Evolutionary conservation across 495 filamentous ascomycete genomes (phyloP), one percentile per base, ranked within the genome.

Genomic region (Umbilicaria muhlenbergii): DNA sequence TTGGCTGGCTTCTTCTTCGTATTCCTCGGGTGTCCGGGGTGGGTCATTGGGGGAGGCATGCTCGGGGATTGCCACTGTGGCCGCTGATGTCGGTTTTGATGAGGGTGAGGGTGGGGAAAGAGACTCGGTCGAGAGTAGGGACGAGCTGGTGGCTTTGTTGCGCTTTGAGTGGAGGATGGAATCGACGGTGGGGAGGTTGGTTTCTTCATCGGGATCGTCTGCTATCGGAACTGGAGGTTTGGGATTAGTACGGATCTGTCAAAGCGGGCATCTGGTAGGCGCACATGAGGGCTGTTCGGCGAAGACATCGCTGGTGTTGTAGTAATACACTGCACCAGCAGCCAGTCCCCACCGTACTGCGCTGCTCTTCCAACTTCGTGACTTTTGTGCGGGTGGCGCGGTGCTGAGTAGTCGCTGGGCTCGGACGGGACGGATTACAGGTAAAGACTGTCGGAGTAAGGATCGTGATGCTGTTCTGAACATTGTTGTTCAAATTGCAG

Each of bases 251-350:
- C 1, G 31, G 33, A 13, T 36, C 35, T 44, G 24, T 10, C 24
- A 28, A 7, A 6, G 24, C 24, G 24, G 24, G 24, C 24, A 28
- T 36, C 24, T 24, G 46, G 36, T 36, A 16, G 36, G 53, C 81
- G 45, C 71, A 94, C 89, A 73, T 42, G 71, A 63, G 31, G 80
- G 75, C 62, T 88, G 77, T 56, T 95, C 80, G 11, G 87, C 81
- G 61, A 98, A 96, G 33, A 82, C 67, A 48, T 73, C 73, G 58
- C 78, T 87, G 34, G 86, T 95, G 63, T 86, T 88, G 61, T 95
- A 98, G 57, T 78, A 94, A 67, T 95, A 98, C 31, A 94, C 58
- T n/a, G 75, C 74, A 17, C 67, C 86, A 39, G 60, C 65, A n/a
- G 85, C 87, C 37, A 91, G 51, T 42, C 77, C 85, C 71, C 84